These are phyloP conservation scores for Glarea lozoyensis DNA, from an alignment of 495 filamentous ascomycete species.

Conservation along the genomic window DNA sequence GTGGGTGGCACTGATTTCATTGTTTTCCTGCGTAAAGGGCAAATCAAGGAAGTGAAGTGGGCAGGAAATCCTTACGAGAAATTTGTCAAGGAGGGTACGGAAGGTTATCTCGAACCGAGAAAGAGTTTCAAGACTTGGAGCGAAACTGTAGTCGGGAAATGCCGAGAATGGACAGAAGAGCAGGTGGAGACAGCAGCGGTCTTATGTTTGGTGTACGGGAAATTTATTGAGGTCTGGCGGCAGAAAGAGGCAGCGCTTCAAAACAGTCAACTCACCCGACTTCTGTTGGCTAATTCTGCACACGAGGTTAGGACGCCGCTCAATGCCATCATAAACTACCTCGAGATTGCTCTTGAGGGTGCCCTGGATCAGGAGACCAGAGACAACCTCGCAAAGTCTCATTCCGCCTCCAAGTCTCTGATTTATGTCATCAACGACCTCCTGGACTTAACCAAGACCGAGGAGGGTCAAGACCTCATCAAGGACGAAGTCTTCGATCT, in stretches of 20 bases:
- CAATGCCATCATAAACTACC: conserved; percentile 93
- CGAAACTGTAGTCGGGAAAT: conserved; percentile 67
- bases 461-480: conserved; percentile 70
- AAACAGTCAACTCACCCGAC: conserved; percentile 67
- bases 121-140: conserved; percentile 71
- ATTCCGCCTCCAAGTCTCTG: conserved; percentile 91
- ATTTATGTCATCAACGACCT: conserved; percentile 97
- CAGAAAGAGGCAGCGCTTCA: conserved; percentile 84
- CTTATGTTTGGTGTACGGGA: conserved; percentile 82
- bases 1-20: conserved; percentile 77
- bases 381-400: conserved; percentile 78
- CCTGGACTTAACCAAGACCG: conserved; percentile 82
- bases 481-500: conserved; percentile 80
- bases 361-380: conserved; percentile 73
- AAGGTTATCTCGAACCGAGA: conserved; percentile 63
- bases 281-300: conserved; percentile 84
- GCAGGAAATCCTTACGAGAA: conserved; percentile 92
- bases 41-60: conserved; percentile 76
- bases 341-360: conserved; percentile 89
- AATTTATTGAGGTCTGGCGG: conserved; percentile 68
- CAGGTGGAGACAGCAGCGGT: conserved; percentile 81
- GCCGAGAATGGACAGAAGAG: conserved; percentile 67
- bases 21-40: conserved; percentile 79
- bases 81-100: conserved; percentile 54
- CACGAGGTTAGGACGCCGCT: conserved; percentile 92